phyloP scores from a whole-genome alignment of 169 alveolate species.

The Eimeria praecox region DNA sequence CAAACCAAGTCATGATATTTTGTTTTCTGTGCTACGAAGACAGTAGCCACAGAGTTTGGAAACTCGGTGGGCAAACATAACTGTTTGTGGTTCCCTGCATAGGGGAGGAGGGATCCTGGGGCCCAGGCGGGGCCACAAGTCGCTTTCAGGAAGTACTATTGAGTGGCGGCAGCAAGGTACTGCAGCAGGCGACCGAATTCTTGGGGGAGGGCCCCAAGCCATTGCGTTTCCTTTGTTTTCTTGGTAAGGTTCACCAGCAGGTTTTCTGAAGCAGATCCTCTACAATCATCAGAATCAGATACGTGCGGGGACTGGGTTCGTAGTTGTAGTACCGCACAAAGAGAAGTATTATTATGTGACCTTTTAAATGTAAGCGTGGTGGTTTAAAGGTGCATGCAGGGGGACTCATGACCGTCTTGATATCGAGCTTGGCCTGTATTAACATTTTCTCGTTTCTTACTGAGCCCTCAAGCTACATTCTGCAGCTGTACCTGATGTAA shows the following conservation, averaged over 20 bases:
- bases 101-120: conserved; percentile 59
- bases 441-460: conserved; percentile 55
- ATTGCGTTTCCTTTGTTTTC: conserved; percentile 72
- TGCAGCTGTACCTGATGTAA: conserved; percentile 74
- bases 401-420: conserved; percentile 41
- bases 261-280: background rate
- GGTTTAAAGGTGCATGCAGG: background rate
- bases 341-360: too few relatives aligned
- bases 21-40: background rate
- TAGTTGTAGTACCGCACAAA: too few relatives aligned
- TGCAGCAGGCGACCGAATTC: conserved; percentile 70
- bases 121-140: conserved; percentile 34
- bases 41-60: background rate
- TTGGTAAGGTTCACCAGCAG: conserved; percentile 20
- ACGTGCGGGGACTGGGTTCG: too few relatives aligned
- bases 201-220: conserved; percentile 79
- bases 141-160: conserved; percentile 54
- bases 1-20: background rate
- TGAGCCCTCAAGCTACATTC: conserved; percentile 62
- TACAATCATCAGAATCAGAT: background rate
- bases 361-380: background rate
- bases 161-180: conserved; percentile 64
- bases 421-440: conserved; percentile 53
- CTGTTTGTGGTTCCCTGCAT: background rate
- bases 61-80: background rate